These are phyloP conservation scores for Chiua virens DNA, from an alignment of 768 basidiomycete genomes.

Conservation along the genomic window DNA sequence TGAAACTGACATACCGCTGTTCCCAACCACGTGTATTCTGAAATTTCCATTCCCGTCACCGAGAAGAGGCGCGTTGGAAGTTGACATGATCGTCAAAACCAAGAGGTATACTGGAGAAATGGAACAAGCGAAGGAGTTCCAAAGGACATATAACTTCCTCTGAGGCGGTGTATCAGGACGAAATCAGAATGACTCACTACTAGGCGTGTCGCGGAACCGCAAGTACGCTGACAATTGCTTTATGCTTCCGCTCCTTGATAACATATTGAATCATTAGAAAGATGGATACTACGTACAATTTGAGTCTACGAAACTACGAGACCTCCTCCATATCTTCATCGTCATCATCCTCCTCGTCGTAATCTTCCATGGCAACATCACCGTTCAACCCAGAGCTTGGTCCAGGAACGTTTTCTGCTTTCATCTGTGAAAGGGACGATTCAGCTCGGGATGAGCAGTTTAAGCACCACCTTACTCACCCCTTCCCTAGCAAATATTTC, in stretches of 20 bases:
- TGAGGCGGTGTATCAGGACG: too few relatives aligned
- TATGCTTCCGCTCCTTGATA: too few relatives aligned
- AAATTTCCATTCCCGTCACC: conserved; percentile 48
- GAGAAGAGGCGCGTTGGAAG: conserved; percentile 24
- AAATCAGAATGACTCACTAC: too few relatives aligned
- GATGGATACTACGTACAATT: too few relatives aligned
- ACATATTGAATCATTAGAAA: too few relatives aligned
- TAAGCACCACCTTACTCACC: conserved; percentile 36
- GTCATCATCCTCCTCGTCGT: conserved; percentile 54
- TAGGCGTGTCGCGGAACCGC: too few relatives aligned
- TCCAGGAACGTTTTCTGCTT: conserved; percentile 46
- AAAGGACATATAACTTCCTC: too few relatives aligned
- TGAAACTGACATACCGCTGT: conserved; percentile 42
- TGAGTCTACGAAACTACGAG: conserved; percentile 37
- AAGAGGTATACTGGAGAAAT: too few relatives aligned
- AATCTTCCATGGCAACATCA: conserved; percentile 39
- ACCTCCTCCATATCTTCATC: conserved; percentile 73
- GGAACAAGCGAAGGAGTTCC: too few relatives aligned
- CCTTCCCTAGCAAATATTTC: conserved; percentile 67
- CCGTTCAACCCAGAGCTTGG: conserved; percentile 29
- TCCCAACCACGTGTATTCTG: conserved; percentile 49
- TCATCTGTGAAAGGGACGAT: conserved; percentile 32
- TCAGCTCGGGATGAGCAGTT: conserved; percentile 5
- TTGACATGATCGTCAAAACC: conserved; percentile 9
- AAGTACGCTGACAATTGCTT: too few relatives aligned